These are phyloP conservation scores for Melanomma pulvis-pyrius DNA, from an alignment of 495 filamentous ascomycete genomes.

Conservation along the genomic window DNA sequence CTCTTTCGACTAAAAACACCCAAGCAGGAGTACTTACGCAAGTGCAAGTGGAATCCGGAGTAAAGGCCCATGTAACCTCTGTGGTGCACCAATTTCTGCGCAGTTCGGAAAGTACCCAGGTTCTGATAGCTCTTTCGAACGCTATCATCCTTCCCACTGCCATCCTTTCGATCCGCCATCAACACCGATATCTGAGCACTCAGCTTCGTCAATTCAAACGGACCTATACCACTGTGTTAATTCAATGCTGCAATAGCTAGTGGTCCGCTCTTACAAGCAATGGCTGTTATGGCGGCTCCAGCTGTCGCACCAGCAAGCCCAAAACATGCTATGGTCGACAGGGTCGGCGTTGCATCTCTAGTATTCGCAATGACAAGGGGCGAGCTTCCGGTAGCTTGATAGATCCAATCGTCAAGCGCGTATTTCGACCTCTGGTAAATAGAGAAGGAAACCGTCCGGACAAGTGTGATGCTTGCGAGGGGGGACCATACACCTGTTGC, in stretches of 20 bases:
- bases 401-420: conserved; percentile 66
- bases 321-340: conserved; percentile 73
- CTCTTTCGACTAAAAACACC: neutral
- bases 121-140: conserved; percentile 71
- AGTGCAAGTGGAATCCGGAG: conserved; percentile 81
- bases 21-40: conserved; percentile 57
- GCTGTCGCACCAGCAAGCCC: conserved; percentile 76
- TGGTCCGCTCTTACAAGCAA: conserved; percentile 70
- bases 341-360: conserved; percentile 67
- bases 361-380: conserved; percentile 73
- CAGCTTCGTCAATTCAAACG: conserved; percentile 92
- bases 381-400: conserved; percentile 64
- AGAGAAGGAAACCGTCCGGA: conserved; percentile 90
- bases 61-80: conserved; percentile 80
- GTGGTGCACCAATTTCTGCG: conserved; percentile 75
- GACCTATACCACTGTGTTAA: conserved; percentile 57
- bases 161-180: conserved; percentile 68
- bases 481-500: conserved; percentile 72
- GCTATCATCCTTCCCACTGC: conserved; percentile 56
- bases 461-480: conserved; percentile 82
- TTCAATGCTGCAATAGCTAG: conserved; percentile 1
- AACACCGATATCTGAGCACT: conserved; percentile 88
- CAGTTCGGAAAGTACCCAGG: conserved; percentile 77
- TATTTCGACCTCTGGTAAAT: conserved; percentile 87
- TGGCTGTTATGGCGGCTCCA: conserved; percentile 75